Percentiles rank a stretch among this genome's conserved stretches.
Evolutionary conservation across 345 rosid species (phyloP).

Genomic region (Rhizophora apiculata): DNA sequence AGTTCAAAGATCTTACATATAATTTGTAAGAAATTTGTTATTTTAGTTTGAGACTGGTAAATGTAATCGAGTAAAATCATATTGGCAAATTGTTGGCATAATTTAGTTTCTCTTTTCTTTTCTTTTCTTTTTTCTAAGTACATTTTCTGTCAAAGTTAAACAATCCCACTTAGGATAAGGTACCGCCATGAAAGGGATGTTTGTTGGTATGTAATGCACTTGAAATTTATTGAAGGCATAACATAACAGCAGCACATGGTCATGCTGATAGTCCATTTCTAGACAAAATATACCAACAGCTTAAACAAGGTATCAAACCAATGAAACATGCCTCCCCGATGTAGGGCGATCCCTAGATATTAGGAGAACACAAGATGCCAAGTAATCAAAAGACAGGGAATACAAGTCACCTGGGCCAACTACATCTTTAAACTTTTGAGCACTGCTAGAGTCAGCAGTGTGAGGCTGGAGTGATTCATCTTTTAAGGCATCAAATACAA

Average conservation of each 20-base stretch:
- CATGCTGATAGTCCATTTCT: neutral
- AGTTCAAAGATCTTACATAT: too few relatives aligned
- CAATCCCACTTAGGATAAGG: too few relatives aligned
- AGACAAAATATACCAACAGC: neutral
- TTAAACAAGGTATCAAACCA: constrained; percentile 19
- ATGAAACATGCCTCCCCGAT: constrained; percentile 50
- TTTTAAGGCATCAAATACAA: constrained; percentile 58
- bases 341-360: constrained; percentile 96
- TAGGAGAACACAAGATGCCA: constrained; percentile 62
- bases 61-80: too few relatives aligned
- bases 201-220: too few relatives aligned
- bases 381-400: constrained; percentile 80
- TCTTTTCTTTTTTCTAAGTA: too few relatives aligned
- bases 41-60: too few relatives aligned
- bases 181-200: too few relatives aligned
- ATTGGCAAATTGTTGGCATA: too few relatives aligned
- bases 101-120: too few relatives aligned
- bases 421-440: constrained; percentile 51
- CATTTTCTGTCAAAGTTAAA: too few relatives aligned
- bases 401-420: constrained; percentile 80
- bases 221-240: neutral
- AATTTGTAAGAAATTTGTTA: too few relatives aligned
- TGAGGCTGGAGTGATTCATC: constrained; percentile 47
- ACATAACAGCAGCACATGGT: neutral
- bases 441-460: constrained; percentile 31